phyloP scores from a whole-genome alignment of 345 rosid genomes.

The Hypericum perforatum region DNA sequence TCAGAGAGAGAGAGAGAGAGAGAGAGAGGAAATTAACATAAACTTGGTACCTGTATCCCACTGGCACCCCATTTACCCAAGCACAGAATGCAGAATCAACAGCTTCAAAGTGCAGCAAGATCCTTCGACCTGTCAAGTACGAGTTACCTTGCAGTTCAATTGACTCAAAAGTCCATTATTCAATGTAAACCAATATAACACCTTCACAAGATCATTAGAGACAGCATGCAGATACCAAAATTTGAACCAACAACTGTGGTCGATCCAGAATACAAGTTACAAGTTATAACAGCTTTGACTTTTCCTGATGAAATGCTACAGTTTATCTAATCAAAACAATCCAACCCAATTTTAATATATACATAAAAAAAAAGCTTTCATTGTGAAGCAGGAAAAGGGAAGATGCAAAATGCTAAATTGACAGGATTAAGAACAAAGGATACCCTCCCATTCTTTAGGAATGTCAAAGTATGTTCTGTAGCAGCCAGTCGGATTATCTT shows the following conservation, averaged over 20 bases:
- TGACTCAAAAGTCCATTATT: neutral
- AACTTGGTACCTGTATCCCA: constrained; percentile 74
- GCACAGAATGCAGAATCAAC: constrained; percentile 93
- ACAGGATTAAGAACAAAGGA: constrained; percentile 11
- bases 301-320: too few relatives aligned
- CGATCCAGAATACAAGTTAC: too few relatives aligned
- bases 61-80: constrained; percentile 79
- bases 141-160: neutral
- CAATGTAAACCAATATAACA: too few relatives aligned
- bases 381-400: too few relatives aligned
- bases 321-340: too few relatives aligned
- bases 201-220: too few relatives aligned
- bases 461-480: constrained; percentile 73
- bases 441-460: constrained; percentile 87
- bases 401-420: constrained; percentile 7
- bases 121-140: constrained; percentile 66
- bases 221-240: too few relatives aligned
- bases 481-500: constrained; percentile 89
- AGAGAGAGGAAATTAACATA: neutral
- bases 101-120: constrained; percentile 91
- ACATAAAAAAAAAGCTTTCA: too few relatives aligned
- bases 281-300: too few relatives aligned
- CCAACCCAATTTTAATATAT: too few relatives aligned
- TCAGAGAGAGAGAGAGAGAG: neutral
- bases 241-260: too few relatives aligned